These are phyloP conservation scores for Penicillium salamii DNA, from an alignment of 495 filamentous ascomycete genomes.

Conservation along the genomic window DNA sequence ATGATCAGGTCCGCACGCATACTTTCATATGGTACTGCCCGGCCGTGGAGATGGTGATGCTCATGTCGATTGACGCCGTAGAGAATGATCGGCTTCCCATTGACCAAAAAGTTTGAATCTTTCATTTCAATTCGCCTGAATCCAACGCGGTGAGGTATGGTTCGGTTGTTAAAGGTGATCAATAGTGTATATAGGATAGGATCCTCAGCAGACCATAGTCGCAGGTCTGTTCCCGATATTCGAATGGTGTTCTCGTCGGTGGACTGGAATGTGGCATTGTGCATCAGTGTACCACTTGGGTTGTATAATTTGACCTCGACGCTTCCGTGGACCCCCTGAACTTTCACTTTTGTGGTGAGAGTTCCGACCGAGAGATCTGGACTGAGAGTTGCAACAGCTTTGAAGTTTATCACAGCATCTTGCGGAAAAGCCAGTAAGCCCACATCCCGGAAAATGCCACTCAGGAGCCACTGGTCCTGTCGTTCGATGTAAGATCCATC, in stretches of 20 bases:
- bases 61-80: conserved; percentile 66
- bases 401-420: conserved; percentile 3
- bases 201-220: conserved; percentile 54
- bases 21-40: conserved; percentile 55
- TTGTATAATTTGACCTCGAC: conserved; percentile 15
- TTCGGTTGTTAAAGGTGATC: conserved; percentile 22
- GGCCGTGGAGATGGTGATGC: conserved; percentile 57
- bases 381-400: conserved; percentile 36
- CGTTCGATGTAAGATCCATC: conserved; percentile 65
- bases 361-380: conserved; percentile 58
- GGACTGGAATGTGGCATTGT: conserved; percentile 2
- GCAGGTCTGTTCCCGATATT: conserved; percentile 29
- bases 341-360: conserved; percentile 46
- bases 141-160: conserved; percentile 49
- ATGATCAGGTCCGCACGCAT: conserved; percentile 56
- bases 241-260: conserved; percentile 1
- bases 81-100: conserved; percentile 53
- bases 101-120: conserved; percentile 55
- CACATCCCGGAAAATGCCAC: conserved; percentile 68
- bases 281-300: conserved; percentile 1
- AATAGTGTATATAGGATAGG: conserved; percentile 55
- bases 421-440: conserved; percentile 54
- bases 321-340: conserved; percentile 17
- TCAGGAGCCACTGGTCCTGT: conserved; percentile 56
- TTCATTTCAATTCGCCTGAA: conserved; percentile 58